Base-by-base conservation (phyloP, 257 asterid genomes). In the Misopates orontium region DNA sequence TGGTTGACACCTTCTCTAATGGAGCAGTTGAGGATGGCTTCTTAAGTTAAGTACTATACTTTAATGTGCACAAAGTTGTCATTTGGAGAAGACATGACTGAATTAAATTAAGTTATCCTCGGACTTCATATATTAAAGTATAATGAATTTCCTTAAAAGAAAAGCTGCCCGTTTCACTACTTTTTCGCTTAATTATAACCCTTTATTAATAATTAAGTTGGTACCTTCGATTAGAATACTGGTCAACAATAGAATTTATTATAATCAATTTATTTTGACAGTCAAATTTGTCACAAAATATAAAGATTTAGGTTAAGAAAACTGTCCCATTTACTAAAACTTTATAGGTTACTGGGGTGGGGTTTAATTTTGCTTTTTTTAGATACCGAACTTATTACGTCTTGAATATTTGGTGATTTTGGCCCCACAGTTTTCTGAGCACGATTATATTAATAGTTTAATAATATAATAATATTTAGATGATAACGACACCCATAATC, bases 101-200 rank as follows among this genome's bases (percentile, higher is more conserved):
- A 25, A 58, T 22, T 75, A 81, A 78, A 75, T 70, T 70, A 78
- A 65, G 47, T 74, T 76, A 74, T 79, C 77, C 64, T 40, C 53
- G 64, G 61, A 59, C 42, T 64, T 60, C 67, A 72, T 64, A 60
- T 74, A 80, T 31, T 60, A 69, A 60, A 24, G 57, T 69, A 60
- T 63, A 62, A 62, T 28, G 47, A 53, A 71, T 71, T 44, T 62
- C 62, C 16, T 56, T 19, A 52, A 53, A 32, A n/a, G 17, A 56
- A 11, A 16, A 24, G 57, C 49, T 49, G 16, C 10, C 15, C 25
- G 48, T 20, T 17, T 22, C 41, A 59, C 31, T 22, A 32, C 67
- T 69, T 49, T 54, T 8, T 12, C 8, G 25, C 18, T 16, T 36
- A 25, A 25, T 41, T 49, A 66, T 8, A 1, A 21, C 9, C 16